Base-by-base conservation (phyloP, 495 filamentous ascomycete species). In the Xanthoparmelia taractica region DNA sequence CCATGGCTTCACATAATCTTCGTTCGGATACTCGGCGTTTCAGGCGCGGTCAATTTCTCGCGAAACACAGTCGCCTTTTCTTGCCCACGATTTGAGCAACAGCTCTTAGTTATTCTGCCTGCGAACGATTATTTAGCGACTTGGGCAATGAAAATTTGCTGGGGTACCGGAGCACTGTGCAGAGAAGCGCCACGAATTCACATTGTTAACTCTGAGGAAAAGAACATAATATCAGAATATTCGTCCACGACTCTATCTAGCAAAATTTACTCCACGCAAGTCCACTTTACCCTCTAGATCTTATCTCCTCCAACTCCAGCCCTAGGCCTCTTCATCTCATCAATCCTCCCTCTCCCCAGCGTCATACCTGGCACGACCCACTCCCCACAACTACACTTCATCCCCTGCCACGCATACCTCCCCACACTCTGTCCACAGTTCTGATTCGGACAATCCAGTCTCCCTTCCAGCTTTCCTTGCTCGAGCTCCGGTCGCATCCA, bases 321-420 rank as follows among this genome's bases (percentile, higher is more conserved):
- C 50, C 18, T 27, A 48, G 25, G 68, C 18, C 54, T 70, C n/a
- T 71, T 64, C 8, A 87, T 76, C 72, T 89, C 86, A 74, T 97
- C 95, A 20, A 96, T 84, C 66, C 87, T 84, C 58, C 88, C 86
- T 73, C 85, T 88, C 41, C 89, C 85, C 61, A 97, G 76, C 63
- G 85, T 91, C 68, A 97, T 91, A 12, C 87, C 92, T n/a, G 95
- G 95, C 25, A 91, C 85, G 13, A 96, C 79, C 92, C 95, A 96
- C 38, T 87, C 82, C 43, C 86, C 85, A 73, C 94, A 97, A 66
- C 87, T 96, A 76, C 94, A 98, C 73, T 84, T 86, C 78, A 97
- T 84, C 60, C 95, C 94, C 70, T 95, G 89, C 93, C 95, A 98
- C 36, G 92, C 88, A 69, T 96, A 97, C 65, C 92, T 87, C 48